phyloP scores from a whole-genome alignment of 2,329 filamentous ascomycete species.

The Alternaria conjuncta region DNA sequence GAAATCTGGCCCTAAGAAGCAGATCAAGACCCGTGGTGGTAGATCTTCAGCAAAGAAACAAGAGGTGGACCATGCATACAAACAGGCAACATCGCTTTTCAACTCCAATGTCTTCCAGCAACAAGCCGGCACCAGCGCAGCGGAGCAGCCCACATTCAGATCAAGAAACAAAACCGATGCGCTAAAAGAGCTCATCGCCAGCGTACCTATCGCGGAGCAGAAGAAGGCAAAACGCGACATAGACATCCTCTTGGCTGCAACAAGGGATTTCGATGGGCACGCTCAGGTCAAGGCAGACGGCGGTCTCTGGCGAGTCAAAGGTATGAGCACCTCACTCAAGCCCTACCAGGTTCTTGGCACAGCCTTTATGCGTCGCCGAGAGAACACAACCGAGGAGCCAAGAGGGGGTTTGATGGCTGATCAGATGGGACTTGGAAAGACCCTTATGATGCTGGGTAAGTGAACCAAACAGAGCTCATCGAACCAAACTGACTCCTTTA shows the following conservation, averaged over 20 bases:
- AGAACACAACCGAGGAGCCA: conserved; percentile 49
- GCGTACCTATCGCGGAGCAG: not conserved
- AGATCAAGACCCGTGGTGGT: not conserved
- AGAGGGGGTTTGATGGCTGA: conserved; percentile 52
- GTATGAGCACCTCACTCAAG: conserved; percentile 56
- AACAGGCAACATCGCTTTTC: conserved; percentile 34
- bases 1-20: conserved; percentile 2
- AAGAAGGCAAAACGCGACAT: too few relatives aligned
- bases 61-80: not conserved
- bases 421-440: conserved; percentile 53
- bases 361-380: conserved; percentile 62
- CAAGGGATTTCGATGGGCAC: too few relatives aligned
- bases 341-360: conserved; percentile 60
- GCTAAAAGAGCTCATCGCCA: conserved; percentile 50
- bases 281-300: conserved; percentile 29
- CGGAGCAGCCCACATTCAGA: conserved; percentile 33
- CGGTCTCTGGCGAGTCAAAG: conserved; percentile 54
- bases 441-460: conserved; percentile 47
- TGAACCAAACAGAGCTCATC: not conserved
- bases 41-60: too few relatives aligned
- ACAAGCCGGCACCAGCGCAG: conserved; percentile 30
- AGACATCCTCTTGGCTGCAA: too few relatives aligned
- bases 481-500: not conserved
- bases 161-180: conserved; percentile 40
- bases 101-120: conserved; percentile 41